These are phyloP conservation scores for Sugiyamaella boreocaroliniensis DNA, from an alignment of 805 yeast species.

Conservation along the genomic window DNA sequence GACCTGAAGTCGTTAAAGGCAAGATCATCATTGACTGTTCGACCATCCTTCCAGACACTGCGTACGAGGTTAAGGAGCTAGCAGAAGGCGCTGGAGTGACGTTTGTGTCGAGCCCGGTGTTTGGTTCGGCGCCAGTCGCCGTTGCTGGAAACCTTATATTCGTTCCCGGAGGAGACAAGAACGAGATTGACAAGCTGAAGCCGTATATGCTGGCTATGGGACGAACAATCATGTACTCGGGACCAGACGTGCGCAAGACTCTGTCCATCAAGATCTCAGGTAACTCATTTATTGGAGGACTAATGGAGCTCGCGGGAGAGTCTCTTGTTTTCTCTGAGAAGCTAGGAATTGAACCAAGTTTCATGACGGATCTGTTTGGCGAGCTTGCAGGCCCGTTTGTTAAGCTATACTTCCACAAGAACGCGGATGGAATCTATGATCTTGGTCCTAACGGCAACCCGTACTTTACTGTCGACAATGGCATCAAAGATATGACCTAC, in stretches of 20 bases:
- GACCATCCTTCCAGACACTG: conserved; percentile 27
- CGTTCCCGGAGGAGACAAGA: conserved; percentile 22
- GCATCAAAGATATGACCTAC: conserved; percentile 24
- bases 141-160: conserved; percentile 23
- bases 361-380: conserved; percentile 15
- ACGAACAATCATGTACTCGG: conserved; percentile 20
- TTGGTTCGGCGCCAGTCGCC: conserved; percentile 27
- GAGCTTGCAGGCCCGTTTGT: conserved; percentile 15
- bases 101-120: conserved; percentile 26
- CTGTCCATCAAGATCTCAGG: conserved; percentile 24
- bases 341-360: conserved; percentile 20
- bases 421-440: conserved; percentile 14
- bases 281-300: conserved; percentile 24
- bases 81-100: conserved; percentile 17
- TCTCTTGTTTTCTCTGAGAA: conserved; percentile 24
- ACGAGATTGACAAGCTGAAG: conserved; percentile 17
- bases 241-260: conserved; percentile 23
- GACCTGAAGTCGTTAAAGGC: conserved; percentile 10
- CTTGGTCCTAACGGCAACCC: conserved; percentile 20
- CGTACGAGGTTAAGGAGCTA: conserved; percentile 10
- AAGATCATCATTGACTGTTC: conserved; percentile 24
- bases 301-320: conserved; percentile 26
- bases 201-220: conserved; percentile 27
- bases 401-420: conserved; percentile 17
- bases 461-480: conserved; percentile 22